phyloP scores from a whole-genome alignment of 148 eudicot genomes.

The Rhododendron kiyosumense region DNA sequence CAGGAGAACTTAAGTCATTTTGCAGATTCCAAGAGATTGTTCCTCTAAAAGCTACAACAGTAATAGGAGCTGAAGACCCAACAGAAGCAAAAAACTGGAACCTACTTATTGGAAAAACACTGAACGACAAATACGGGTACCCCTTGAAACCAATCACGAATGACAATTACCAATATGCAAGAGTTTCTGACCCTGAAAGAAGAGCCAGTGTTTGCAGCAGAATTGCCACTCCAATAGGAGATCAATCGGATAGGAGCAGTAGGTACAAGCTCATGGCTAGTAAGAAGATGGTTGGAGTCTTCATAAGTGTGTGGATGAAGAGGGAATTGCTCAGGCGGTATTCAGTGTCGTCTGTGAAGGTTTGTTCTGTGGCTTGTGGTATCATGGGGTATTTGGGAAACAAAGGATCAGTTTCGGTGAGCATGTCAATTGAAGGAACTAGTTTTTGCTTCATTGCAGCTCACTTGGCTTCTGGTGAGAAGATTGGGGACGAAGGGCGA shows the following conservation, averaged over 20 bases:
- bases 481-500: constrained; percentile 53
- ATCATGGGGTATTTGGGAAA: constrained; percentile 67
- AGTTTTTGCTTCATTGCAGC: constrained; percentile 56
- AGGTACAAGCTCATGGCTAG: constrained; percentile 54
- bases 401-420: constrained; percentile 62
- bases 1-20: neutral
- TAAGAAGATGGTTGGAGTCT: constrained; percentile 77
- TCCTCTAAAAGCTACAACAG: constrained; percentile 40
- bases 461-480: constrained; percentile 73
- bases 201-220: constrained; percentile 11
- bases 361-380: constrained; percentile 59
- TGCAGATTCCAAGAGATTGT: constrained; percentile 65
- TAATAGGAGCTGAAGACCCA: constrained; percentile 51
- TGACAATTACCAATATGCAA: constrained; percentile 36
- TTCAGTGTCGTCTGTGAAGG: constrained; percentile 39
- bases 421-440: constrained; percentile 54
- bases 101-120: constrained; percentile 59
- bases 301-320: constrained; percentile 61
- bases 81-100: constrained; percentile 59
- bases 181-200: constrained; percentile 12
- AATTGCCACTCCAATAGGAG: constrained; percentile 27
- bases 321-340: constrained; percentile 37
- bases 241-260: constrained; percentile 23
- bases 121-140: constrained; percentile 66
- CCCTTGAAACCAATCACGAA: constrained; percentile 35